Base-by-base conservation (phyloP, 192 early-diverging fungal species). In the Rhizophagus clarus region DNA sequence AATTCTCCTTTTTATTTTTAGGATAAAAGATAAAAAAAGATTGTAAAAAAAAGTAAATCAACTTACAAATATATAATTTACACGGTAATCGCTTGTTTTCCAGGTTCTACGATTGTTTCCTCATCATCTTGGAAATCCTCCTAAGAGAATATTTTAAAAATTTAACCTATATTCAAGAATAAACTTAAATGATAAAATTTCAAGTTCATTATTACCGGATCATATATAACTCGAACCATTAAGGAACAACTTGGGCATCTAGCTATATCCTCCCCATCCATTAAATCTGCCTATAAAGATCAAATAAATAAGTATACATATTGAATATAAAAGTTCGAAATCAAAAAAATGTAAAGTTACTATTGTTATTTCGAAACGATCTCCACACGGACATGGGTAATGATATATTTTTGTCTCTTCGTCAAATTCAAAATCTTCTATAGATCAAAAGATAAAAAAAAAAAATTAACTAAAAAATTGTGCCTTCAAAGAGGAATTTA, bases 371-470 rank as follows among this genome's bases (percentile, higher is more conserved):
- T 94, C 87, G 82, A 99, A 99, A 29, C 90, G 89, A 90, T 99
- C 97, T 15, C 97, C 97, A 86, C 97, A 99, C 3, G 97, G 97
- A 82, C 96, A 99, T 32, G 97, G 97, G 81, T 97, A 99, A 68
- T 88, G 89, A 88, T 96, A 99, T 15, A 90, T 87, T 74, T 91
- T 85, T 31, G 86, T 89, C 47, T 95, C 94, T 82, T 95, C 93
- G 79, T 96, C 93, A 82, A 93, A 98, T 72, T 95, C 95, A 90
- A 98, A 94, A 84, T 98, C 97, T 83, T 98, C 93, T 81, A 45
- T 22, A 24, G 17, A 2, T 4, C 42, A 45, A 45, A 45, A 45
- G 14, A n/a, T 32, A 56, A 45, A 32, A 20, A 32, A 81, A 17
- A 70, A 61, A 56, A 74, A n/a, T n/a, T n/a, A n/a, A n/a, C n/a